These are phyloP conservation scores for Neurospora sp. DNA, from an alignment of 2,329 filamentous ascomycete species.

Conservation along the genomic window DNA sequence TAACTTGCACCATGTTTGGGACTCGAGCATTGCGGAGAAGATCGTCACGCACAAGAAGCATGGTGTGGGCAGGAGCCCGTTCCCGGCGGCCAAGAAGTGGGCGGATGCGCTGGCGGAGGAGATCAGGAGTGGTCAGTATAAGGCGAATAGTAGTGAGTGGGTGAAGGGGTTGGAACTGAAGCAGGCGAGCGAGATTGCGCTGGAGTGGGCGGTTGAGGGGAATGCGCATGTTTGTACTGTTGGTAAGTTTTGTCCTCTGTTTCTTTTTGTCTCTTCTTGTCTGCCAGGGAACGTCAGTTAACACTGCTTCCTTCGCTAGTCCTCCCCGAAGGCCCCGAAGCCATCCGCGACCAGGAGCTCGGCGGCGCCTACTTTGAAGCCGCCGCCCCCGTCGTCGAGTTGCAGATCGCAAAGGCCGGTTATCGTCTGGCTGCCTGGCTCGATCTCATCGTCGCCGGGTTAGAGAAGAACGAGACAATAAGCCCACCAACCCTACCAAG, in stretches of 20 bases:
- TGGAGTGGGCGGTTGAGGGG: slow-evolving; percentile 54
- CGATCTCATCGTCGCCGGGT: slow-evolving; percentile 43
- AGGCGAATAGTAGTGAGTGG: slow-evolving; percentile 41
- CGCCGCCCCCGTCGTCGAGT: slow-evolving; percentile 54
- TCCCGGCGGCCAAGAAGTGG: slow-evolving; percentile 42
- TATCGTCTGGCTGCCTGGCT: slow-evolving; percentile 60
- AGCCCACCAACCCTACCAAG: neutral
- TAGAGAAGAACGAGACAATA: neutral
- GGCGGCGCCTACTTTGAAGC: slow-evolving; percentile 52
- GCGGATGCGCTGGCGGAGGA: slow-evolving; percentile 43
- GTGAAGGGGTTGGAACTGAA: slow-evolving; percentile 44
- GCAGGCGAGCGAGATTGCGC: slow-evolving; percentile 43
- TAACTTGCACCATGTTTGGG: slow-evolving; percentile 68
- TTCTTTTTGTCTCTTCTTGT: neutral
- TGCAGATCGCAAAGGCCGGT: slow-evolving; percentile 58
- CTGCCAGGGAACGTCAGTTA: slow-evolving; percentile 9
- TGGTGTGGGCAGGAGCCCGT: slow-evolving; percentile 36
- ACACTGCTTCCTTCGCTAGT: slow-evolving; percentile 29
- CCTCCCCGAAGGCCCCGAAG: slow-evolving; percentile 48
- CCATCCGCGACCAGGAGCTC: slow-evolving; percentile 50
- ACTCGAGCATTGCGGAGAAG: slow-evolving; percentile 58
- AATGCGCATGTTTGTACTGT: slow-evolving; percentile 54
- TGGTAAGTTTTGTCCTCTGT: slow-evolving; percentile 32
- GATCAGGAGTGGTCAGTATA: slow-evolving; percentile 48
- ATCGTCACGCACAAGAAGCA: slow-evolving; percentile 39